Evolutionary conservation across 805 yeast species (phyloP).

Genomic region (Teunomyces aglyptinius): DNA sequence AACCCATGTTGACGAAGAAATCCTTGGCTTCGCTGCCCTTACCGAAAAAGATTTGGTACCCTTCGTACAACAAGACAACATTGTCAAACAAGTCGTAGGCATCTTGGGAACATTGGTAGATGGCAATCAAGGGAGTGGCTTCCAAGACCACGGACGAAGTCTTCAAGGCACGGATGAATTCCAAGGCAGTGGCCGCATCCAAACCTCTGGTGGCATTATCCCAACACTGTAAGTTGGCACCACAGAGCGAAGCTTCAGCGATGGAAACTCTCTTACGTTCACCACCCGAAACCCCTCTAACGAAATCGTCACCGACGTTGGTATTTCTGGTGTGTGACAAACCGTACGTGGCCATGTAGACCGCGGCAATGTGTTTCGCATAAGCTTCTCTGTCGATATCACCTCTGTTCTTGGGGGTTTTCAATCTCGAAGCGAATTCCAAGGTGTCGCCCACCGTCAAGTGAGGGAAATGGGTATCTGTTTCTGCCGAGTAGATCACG

Average conservation of each 20-base stretch:
- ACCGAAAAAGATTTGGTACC: constrained; percentile 62
- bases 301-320: constrained; percentile 63
- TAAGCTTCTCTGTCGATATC: constrained; percentile 31
- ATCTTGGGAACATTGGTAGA: constrained; percentile 67
- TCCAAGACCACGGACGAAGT: constrained; percentile 52
- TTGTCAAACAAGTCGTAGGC: constrained; percentile 61
- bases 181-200: constrained; percentile 79
- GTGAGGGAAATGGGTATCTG: constrained; percentile 56
- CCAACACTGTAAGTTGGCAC: constrained; percentile 60
- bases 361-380: constrained; percentile 45
- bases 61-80: constrained; percentile 58
- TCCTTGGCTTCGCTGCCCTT: constrained; percentile 49
- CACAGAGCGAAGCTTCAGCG: constrained; percentile 58
- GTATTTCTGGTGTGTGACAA: constrained; percentile 60
- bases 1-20: constrained; percentile 36
- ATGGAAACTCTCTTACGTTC: constrained; percentile 70
- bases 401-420: constrained; percentile 60
- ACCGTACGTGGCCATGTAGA: constrained; percentile 48
- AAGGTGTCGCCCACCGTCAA: constrained; percentile 54
- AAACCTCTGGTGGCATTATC: constrained; percentile 84
- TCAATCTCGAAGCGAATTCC: constrained; percentile 47
- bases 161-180: constrained; percentile 63
- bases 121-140: constrained; percentile 60
- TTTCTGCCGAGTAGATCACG: constrained; percentile 38
- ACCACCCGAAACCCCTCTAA: constrained; percentile 73